Percentiles rank a stretch among this genome's conserved stretches.
phyloP scores from a whole-genome alignment of 2,329 filamentous ascomycete genomes.

The Aspergillus sojae region DNA sequence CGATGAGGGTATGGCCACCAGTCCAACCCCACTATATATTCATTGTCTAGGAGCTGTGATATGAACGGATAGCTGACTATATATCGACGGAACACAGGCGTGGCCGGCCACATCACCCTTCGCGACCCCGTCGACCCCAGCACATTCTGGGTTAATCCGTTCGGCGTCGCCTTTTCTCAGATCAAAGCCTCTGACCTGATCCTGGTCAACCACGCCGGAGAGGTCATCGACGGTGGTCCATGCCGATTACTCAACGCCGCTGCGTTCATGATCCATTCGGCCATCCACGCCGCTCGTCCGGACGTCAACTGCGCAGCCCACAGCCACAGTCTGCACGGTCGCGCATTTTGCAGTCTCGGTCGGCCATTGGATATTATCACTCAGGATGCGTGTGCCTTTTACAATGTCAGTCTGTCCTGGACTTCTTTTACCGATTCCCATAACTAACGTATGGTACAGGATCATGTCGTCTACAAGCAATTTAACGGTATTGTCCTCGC shows the following conservation, averaged over 20 bases:
- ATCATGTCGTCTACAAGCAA: constrained; percentile 55
- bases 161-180: constrained; percentile 63
- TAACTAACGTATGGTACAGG: constrained; percentile 28
- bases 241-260: constrained; percentile 51
- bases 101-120: constrained; percentile 66
- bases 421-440: not conserved
- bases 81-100: constrained; percentile 39
- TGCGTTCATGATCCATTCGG: constrained; percentile 56
- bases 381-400: constrained; percentile 50
- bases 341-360: constrained; percentile 46
- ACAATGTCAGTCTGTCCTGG: constrained; percentile 33
- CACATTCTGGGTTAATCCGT: constrained; percentile 70
- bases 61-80: not conserved
- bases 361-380: constrained; percentile 48
- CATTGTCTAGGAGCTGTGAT: not conserved
- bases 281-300: constrained; percentile 58
- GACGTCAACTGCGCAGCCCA: constrained; percentile 60
- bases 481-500: constrained; percentile 59
- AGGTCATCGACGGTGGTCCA: constrained; percentile 64
- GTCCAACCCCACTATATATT: not conserved
- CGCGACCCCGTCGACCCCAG: constrained; percentile 62
- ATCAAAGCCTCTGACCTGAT: constrained; percentile 70
- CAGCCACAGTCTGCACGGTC: constrained; percentile 57
- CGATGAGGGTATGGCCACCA: constrained; percentile 46
- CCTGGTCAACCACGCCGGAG: constrained; percentile 62